phyloP scores from a whole-genome alignment of 208 protist genomes.

The Porcisia deanei region DNA sequence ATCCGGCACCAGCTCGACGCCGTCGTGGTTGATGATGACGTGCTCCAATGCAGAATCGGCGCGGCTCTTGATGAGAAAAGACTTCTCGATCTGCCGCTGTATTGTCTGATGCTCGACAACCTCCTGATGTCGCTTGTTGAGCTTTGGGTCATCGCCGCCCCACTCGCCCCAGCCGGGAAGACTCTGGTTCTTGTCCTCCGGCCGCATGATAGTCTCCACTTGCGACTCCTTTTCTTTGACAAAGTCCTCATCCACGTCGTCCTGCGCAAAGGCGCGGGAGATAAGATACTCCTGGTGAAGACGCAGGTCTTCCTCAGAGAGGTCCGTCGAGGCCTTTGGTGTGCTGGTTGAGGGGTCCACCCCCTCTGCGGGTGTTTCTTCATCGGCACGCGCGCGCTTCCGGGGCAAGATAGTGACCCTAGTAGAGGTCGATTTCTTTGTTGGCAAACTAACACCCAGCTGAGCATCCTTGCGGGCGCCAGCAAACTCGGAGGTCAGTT shows the following conservation, averaged over 20 bases:
- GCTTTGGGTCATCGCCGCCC: slow-evolving; percentile 79
- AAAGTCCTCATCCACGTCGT: slow-evolving; percentile 92
- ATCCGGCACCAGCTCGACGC: slow-evolving; percentile 88
- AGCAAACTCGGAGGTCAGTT: slow-evolving; percentile 19
- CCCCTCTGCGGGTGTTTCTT: background rate
- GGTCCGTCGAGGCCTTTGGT: background rate
- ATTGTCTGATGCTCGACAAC: slow-evolving; percentile 47
- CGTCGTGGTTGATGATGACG: slow-evolving; percentile 94
- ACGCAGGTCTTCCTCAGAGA: slow-evolving; percentile 34
- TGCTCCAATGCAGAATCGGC: slow-evolving; percentile 88
- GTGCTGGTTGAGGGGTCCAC: background rate
- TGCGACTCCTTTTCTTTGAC: slow-evolving; percentile 86
- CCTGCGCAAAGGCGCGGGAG: slow-evolving; percentile 89
- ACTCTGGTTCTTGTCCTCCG: slow-evolving; percentile 81
- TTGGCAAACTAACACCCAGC: background rate
- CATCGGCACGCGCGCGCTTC: slow-evolving; percentile 20
- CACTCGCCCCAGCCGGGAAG: slow-evolving; percentile 94
- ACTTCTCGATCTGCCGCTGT: slow-evolving; percentile 76
- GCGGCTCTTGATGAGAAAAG: slow-evolving; percentile 80
- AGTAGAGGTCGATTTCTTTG: slow-evolving; percentile 22
- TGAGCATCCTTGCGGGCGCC: slow-evolving; percentile 15
- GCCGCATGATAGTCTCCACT: slow-evolving; percentile 86
- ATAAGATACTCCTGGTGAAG: slow-evolving; percentile 89
- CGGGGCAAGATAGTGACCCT: slow-evolving; percentile 26
- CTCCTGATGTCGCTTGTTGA: slow-evolving; percentile 82